Conservation (phyloP, 768 basidiomycete species). For the Boletellus ananiceps region DNA sequence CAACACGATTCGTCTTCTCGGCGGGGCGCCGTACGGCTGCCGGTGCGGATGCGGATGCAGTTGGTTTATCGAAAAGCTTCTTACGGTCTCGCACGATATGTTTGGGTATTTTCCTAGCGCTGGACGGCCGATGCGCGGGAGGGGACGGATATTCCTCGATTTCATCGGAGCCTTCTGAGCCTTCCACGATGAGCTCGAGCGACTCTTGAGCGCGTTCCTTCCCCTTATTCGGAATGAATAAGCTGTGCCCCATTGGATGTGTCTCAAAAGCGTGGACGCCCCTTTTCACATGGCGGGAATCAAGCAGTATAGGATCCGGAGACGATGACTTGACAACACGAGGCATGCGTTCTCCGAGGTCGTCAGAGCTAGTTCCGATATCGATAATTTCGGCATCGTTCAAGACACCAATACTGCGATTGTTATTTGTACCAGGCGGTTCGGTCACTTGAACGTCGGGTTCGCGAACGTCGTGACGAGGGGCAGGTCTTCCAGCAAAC, state of each 20-base stretch:
- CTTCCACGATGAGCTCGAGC: constrained; percentile 12
- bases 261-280: constrained; percentile 21
- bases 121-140: neutral
- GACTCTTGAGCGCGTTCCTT: constrained; percentile 18
- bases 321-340: constrained; percentile 7
- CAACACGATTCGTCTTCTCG: neutral
- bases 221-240: constrained; percentile 14
- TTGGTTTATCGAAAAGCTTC: constrained; percentile 5
- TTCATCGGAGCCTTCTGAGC: constrained; percentile 23
- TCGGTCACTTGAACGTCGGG: constrained; percentile 22
- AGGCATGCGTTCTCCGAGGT: constrained; percentile 21
- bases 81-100: constrained; percentile 12
- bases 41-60: neutral
- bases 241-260: constrained; percentile 9
- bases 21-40: constrained; percentile 5
- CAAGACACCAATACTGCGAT: neutral
- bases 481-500: neutral
- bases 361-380: constrained; percentile 17
- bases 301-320: constrained; percentile 21
- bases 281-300: too few relatives aligned
- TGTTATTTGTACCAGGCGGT: neutral
- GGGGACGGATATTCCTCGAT: constrained; percentile 17
- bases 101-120: constrained; percentile 14
- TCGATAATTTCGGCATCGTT: constrained; percentile 21
- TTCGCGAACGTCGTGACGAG: constrained; percentile 7